Conservation (phyloP, 768 basidiomycete genomes). For the Termitomyces titanicus region DNA sequence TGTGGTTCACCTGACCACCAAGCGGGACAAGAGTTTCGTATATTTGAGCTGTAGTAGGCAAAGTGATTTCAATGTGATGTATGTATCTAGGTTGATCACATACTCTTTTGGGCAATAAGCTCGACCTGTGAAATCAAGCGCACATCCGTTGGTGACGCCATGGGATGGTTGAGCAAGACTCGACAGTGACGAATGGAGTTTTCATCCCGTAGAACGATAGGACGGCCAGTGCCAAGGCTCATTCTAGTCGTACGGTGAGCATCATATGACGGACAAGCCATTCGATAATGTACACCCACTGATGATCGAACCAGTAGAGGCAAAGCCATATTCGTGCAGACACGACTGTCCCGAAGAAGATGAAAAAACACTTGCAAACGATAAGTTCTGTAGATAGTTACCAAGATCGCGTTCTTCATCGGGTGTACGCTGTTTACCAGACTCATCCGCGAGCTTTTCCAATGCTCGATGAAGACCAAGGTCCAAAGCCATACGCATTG, state of each 20-base stretch:
- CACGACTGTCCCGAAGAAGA: constrained; percentile 52
- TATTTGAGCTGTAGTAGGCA: constrained; percentile 67
- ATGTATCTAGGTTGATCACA: constrained; percentile 16
- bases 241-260: constrained; percentile 45
- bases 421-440: constrained; percentile 61
- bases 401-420: constrained; percentile 88
- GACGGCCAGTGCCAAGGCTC: constrained; percentile 89
- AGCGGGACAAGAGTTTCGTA: constrained; percentile 86
- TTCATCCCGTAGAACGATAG: constrained; percentile 87
- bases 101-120: constrained; percentile 88
- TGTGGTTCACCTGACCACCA: constrained; percentile 82
- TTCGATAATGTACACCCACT: constrained; percentile 47
- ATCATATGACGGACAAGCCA: constrained; percentile 1
- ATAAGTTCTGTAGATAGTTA: constrained; percentile 27
- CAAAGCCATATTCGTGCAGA: constrained; percentile 94
- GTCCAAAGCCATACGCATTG: constrained; percentile 94
- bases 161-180: constrained; percentile 74
- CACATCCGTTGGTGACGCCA: constrained; percentile 89
- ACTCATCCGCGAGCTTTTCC: constrained; percentile 83
- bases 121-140: constrained; percentile 86
- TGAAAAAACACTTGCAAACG: background rate
- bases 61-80: background rate
- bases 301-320: constrained; percentile 95
- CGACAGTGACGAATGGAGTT: constrained; percentile 83
- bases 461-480: constrained; percentile 90